These are phyloP conservation scores for Silybum marianum DNA, from an alignment of 129 eudicot species.

Conservation along the genomic window DNA sequence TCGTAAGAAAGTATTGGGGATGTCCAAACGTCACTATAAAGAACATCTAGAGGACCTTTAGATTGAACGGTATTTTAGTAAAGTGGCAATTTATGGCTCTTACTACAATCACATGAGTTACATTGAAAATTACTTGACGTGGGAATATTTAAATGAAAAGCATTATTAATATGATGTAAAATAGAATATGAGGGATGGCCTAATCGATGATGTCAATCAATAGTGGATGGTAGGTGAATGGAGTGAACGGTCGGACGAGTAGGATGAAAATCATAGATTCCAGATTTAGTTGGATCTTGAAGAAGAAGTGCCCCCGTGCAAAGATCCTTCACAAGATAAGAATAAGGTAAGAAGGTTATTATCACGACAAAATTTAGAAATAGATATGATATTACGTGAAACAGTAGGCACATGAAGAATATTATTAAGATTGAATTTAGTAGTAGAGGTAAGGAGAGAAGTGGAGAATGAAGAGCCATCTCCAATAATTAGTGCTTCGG, in stretches of 20 bases:
- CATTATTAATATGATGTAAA: not conserved
- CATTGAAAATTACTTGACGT: not conserved
- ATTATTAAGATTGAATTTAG: no score
- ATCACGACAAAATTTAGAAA: no score
- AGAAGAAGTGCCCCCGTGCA: no score
- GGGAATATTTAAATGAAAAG: not conserved
- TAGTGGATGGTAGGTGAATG: not conserved
- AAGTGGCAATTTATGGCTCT: no score
- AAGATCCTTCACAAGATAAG: no score
- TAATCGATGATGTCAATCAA: not conserved
- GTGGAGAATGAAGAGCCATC: no score
- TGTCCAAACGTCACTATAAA: conserved; percentile 9
- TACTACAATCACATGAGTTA: no score
- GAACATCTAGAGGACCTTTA: conserved; percentile 1
- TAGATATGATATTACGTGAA: no score
- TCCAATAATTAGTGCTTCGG: no score
- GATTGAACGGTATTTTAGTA: not conserved
- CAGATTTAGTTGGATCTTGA: not conserved
- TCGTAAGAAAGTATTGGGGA: not conserved
- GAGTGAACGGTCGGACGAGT: not conserved
- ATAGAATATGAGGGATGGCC: not conserved
- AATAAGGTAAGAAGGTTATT: no score
- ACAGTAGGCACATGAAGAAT: no score
- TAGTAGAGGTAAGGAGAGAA: no score
- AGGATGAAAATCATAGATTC: not conserved